Conservation (phyloP, 306 rosid species). For the Styphnolobium japonicum region DNA sequence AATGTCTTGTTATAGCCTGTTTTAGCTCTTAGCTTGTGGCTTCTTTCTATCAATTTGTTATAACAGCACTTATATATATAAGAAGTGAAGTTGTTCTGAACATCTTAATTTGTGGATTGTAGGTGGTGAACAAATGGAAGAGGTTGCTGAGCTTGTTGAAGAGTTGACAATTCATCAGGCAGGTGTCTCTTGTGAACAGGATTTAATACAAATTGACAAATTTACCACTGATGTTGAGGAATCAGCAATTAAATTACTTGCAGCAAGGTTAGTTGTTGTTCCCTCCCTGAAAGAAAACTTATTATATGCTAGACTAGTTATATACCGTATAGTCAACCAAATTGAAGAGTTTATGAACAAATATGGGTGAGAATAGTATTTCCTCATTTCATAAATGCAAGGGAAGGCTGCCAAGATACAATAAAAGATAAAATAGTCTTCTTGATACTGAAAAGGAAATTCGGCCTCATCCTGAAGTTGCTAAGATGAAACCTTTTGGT, state of each 20-base stretch:
- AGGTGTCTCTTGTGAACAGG: conserved; percentile 34
- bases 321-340: not conserved
- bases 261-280: conserved; percentile 50
- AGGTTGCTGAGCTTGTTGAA: conserved; percentile 41
- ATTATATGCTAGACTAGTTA: not conserved
- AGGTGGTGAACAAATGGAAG: conserved; percentile 46
- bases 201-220: conserved; percentile 30
- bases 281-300: not conserved
- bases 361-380: not conserved
- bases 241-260: conserved; percentile 66
- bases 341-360: conserved; percentile 10
- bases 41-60: conserved; percentile 5
- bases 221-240: conserved; percentile 55
- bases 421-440: too few species aligned
- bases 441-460: too few species aligned
- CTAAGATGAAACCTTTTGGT: too few species aligned
- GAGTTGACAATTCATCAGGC: conserved; percentile 34
- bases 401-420: too few species aligned
- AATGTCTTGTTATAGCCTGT: not conserved
- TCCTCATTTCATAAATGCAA: conserved; percentile 14
- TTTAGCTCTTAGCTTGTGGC: not conserved
- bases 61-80: not conserved
- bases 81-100: conserved; percentile 18
- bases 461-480: too few species aligned
- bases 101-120: conserved; percentile 21